Percentiles rank a stretch among this genome's conserved stretches.
Conservation (phyloP, 768 basidiomycete genomes). For the Serpula lacrymans region DNA sequence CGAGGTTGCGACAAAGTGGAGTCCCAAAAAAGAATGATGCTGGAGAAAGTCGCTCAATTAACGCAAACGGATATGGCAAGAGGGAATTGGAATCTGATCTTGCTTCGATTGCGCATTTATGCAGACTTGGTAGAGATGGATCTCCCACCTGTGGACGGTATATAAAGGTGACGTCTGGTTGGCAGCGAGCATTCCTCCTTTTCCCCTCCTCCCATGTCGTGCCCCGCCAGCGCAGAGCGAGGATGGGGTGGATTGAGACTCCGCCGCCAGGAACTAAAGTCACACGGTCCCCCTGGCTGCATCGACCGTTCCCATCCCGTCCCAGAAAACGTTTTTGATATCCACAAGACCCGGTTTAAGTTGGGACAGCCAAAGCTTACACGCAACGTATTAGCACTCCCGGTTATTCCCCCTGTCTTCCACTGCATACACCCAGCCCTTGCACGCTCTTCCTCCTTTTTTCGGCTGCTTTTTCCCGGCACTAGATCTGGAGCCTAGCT, state of each 20-base stretch:
- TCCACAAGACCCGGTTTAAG: slow-evolving; percentile 27
- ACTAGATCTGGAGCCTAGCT: too few relatives aligned
- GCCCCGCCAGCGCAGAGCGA: not conserved
- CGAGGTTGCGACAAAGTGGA: not conserved
- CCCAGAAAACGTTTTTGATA: slow-evolving; percentile 28
- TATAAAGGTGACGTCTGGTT: slow-evolving; percentile 3
- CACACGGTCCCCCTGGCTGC: slow-evolving; percentile 19
- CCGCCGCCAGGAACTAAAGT: slow-evolving; percentile 20
- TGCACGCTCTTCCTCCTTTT: too few relatives aligned
- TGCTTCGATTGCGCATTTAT: slow-evolving; percentile 6
- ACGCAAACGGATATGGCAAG: slow-evolving; percentile 6
- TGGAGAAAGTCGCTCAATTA: not conserved
- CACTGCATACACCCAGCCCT: too few relatives aligned
- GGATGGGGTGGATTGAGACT: not conserved
- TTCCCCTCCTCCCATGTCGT: not conserved
- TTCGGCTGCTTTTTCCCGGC: too few relatives aligned
- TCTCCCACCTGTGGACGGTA: slow-evolving; percentile 2
- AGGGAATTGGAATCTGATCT: too few relatives aligned
- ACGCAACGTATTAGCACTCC: slow-evolving; percentile 14
- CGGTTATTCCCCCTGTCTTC: slow-evolving; percentile 1
- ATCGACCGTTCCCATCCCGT: slow-evolving; percentile 3
- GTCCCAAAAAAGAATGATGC: not conserved
- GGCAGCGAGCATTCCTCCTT: not conserved
- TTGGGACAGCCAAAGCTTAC: slow-evolving; percentile 26
- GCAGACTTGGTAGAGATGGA: slow-evolving; percentile 1